phyloP scores from a whole-genome alignment of 2,329 filamentous ascomycete genomes.

The Didymella sp. region DNA sequence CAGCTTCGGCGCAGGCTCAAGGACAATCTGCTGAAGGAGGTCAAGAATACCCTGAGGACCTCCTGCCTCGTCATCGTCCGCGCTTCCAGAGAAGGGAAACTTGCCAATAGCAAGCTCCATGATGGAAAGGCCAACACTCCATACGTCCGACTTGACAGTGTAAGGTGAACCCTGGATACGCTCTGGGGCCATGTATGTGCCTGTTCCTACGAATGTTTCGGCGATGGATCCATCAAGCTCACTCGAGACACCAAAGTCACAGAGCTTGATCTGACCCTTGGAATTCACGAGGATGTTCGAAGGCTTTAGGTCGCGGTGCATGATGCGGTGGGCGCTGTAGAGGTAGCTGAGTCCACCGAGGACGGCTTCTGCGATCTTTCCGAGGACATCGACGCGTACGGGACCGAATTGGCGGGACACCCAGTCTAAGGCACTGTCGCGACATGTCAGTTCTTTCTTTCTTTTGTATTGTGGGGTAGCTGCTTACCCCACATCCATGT shows the following conservation, averaged over 20 bases:
- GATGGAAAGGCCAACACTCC: constrained; percentile 93
- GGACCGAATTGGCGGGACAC: constrained; percentile 96
- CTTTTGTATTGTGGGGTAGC: constrained; percentile 2
- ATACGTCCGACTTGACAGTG: constrained; percentile 97
- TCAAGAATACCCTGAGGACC: constrained; percentile 93
- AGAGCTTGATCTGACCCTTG: constrained; percentile 91
- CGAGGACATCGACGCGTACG: constrained; percentile 92
- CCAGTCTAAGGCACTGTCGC: constrained; percentile 80
- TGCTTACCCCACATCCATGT: constrained; percentile 96
- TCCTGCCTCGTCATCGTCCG: constrained; percentile 70
- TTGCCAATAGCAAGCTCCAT: constrained; percentile 98
- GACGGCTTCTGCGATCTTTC: constrained; percentile 96
- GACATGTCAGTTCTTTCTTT: constrained; percentile 22
- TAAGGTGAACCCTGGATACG: constrained; percentile 97
- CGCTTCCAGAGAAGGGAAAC: constrained; percentile 91
- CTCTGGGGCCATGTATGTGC: constrained; percentile 99
- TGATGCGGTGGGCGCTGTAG: constrained; percentile 94
- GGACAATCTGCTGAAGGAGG: constrained; percentile 94
- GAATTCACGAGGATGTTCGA: constrained; percentile 98
- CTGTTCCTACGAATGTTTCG: constrained; percentile 97
- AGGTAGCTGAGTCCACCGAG: constrained; percentile 93
- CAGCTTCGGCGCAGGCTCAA: constrained; percentile 90
- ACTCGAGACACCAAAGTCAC: constrained; percentile 98
- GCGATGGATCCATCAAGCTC: constrained; percentile 98
- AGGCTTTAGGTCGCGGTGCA: constrained; percentile 98